Evolutionary conservation across 257 asterid species (phyloP).

Genomic region (Nyctanthes arbortristis): DNA sequence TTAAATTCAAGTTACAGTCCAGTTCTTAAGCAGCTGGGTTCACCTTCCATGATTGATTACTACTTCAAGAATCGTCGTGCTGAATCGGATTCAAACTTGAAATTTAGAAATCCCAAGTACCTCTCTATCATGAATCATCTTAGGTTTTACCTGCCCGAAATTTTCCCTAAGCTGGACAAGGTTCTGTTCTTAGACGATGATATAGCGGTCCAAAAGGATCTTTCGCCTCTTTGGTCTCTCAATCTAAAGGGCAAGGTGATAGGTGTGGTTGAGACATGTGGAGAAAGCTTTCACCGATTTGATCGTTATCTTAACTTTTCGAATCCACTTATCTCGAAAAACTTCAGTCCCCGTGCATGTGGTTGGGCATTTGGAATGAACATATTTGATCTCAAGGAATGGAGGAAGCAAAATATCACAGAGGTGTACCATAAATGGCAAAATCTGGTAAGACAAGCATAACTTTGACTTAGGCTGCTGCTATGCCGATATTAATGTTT

Average conservation of each 20-base stretch:
- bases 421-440: conserved; percentile 91
- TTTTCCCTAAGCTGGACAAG: conserved; percentile 80
- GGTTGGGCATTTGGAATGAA: conserved; percentile 99
- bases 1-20: conserved; percentile 93
- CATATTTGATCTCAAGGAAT: conserved; percentile 63
- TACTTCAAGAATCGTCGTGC: conserved; percentile 74
- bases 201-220: conserved; percentile 81
- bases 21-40: conserved; percentile 77
- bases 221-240: conserved; percentile 74
- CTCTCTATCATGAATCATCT: conserved; percentile 96
- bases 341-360: conserved; percentile 78
- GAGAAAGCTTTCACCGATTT: conserved; percentile 91
- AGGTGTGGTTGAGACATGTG: conserved; percentile 97
- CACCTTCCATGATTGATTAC: conserved; percentile 80
- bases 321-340: conserved; percentile 69
- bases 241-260: conserved; percentile 79
- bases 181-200: conserved; percentile 93
- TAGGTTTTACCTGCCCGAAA: conserved; percentile 89
- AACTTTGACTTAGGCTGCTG: conserved; percentile 2
- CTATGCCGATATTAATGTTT: neutral
- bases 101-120: conserved; percentile 89
- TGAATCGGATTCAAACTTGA: conserved; percentile 78
- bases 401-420: conserved; percentile 86
- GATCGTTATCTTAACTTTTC: conserved; percentile 94
- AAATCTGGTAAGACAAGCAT: conserved; percentile 57